Base-by-base conservation (phyloP, 192 early-diverging fungal genomes). In the Linnemannia hyalina region DNA sequence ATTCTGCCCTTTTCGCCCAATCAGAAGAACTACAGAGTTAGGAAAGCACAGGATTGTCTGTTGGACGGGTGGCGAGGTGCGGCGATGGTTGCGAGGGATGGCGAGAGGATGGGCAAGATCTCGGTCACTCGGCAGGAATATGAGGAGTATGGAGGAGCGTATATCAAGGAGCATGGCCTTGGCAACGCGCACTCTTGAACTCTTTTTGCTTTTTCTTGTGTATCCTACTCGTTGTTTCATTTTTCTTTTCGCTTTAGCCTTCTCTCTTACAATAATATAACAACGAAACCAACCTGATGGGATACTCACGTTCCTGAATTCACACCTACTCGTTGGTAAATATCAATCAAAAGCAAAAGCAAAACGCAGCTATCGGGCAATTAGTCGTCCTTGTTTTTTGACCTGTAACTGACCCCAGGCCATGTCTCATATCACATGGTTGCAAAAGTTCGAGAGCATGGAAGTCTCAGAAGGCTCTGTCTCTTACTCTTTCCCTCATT, bases 1-100 rank as follows among this genome's bases (percentile, higher is more conserved):
- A 93, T 96, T 35, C 90, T 93, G 69, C 95, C 96, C 3, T 80
- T 68, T 26, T 91, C 88, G 8, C 90, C 94, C 9, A 49, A 88
- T 6, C 86, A 95, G 44, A 76, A 78, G 35, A 52, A 52, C 2
- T 83, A 92, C 63, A 72, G 85, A 35, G 92, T 97, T 26, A 82
- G 83, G n/a, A 82, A 80, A 16, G 97, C 97, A 0, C 82, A 81
- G 3, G 92, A 97, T 87, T 95, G 96, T 20, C 49, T 94, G 76
- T 78, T 94, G 54, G 97, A 97, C 85, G 94, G 95, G 15, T 98
- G 97, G 97, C 90, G 89, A 7, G 97, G 97, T 20, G 97, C 97
- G 0, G 94, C 97, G 41, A 88, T 91, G 75, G 95, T 95, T 92
- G 92, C 93, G 18, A 79, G 88, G 15, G 80, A 86, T 26, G 76